Evolutionary conservation across 2,329 filamentous ascomycete species (phyloP), one percentile per base, ranked within the genome.

Genomic region (Fusarium sp.): DNA sequence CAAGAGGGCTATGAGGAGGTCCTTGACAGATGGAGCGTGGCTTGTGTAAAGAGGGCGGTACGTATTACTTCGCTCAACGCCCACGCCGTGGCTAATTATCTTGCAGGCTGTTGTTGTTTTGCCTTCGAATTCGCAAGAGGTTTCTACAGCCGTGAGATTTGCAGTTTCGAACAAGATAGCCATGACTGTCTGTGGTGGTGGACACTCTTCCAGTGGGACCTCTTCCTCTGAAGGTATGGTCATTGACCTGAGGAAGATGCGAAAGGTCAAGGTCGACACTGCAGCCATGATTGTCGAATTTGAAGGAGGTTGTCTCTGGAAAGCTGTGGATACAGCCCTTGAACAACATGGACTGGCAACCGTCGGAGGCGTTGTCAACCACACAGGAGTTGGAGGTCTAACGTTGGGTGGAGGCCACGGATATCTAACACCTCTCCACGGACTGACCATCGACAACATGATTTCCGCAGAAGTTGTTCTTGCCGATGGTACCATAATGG

Each of bases 331-430:
- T 68, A 78, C 81, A 2, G 86, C 85, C 1, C 85, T 86, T 0
- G 86, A 82, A 35, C 80, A 84, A 63, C 80, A 88, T 72, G 85
- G 85, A 0, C 83, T 91, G 0, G 90, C 89, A 2, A 88, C 89
- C 3, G 89, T 91, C 0, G 89, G 89, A 6, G 90, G 90, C 1
- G 90, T 90, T 0, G 89, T 92, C 8, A 89, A 89, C 63, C 88
- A 91, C 72, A 91, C 90, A 1, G 90, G 90, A 4, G 86, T 92
- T 10, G 90, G 88, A 4, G 90, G 89, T 0, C 80, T 91, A 15
- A 86, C 86, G 0, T 75, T 91, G 0, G 89, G 89, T 1, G 90
- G 90, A 32, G 90, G 90, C 1, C 89, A 90, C 74, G 89, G 90
- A 3, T 88, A 86, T 79, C 82, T 92, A 5, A 87, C 84, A 17